phyloP scores from a whole-genome alignment of 2,329 filamentous ascomycete genomes.

The Ceratocystis smalleyi region DNA sequence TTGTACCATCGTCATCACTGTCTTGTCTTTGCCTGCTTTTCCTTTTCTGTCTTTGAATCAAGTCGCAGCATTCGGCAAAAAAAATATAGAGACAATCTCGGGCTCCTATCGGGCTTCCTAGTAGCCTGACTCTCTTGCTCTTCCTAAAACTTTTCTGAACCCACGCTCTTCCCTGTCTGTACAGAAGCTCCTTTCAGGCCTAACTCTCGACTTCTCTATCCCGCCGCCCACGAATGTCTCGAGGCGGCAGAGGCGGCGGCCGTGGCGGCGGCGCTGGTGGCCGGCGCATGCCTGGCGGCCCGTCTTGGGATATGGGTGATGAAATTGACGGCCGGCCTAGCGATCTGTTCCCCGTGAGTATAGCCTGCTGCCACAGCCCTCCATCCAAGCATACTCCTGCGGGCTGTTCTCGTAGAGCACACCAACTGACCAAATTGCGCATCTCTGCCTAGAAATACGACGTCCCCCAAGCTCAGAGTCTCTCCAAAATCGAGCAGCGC shows the following conservation, averaged over 20 bases:
- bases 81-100: too few species aligned
- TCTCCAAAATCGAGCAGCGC: slow-evolving; percentile 31
- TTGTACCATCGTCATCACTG: background rate
- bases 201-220: background rate
- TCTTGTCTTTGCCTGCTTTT: background rate
- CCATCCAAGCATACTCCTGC: background rate
- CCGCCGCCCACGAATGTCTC: slow-evolving; percentile 5
- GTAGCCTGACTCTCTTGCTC: too few species aligned
- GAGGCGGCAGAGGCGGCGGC: slow-evolving; percentile 28
- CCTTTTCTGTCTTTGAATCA: background rate
- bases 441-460: slow-evolving; percentile 31
- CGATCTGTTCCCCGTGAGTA: slow-evolving; percentile 42
- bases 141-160: background rate
- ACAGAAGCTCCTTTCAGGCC: background rate
- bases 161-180: background rate
- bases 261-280: slow-evolving; percentile 35
- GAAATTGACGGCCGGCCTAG: slow-evolving; percentile 42
- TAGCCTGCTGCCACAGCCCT: background rate
- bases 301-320: slow-evolving; percentile 38
- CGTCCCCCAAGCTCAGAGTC: slow-evolving; percentile 31
- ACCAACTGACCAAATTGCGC: background rate
- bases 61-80: too few species aligned
- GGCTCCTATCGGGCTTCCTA: too few species aligned
- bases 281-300: slow-evolving; percentile 31
- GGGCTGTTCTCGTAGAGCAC: too few species aligned